phyloP scores from a whole-genome alignment of 1,284 basidiomycete genomes.

The Boletellus sp. region DNA sequence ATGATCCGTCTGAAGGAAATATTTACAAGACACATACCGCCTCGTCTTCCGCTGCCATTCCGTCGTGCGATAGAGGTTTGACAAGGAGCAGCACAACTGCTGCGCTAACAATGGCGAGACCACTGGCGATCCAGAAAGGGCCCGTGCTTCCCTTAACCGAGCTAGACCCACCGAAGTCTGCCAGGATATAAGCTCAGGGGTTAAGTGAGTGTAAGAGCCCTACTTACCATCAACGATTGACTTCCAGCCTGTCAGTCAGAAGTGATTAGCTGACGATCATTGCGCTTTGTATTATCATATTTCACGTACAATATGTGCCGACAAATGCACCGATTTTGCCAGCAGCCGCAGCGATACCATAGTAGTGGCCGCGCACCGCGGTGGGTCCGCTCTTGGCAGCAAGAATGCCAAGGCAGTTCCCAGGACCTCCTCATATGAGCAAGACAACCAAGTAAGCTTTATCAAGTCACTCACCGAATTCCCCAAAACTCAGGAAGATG shows the following conservation, averaged over 20 bases:
- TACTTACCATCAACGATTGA: slow-evolving; percentile 55
- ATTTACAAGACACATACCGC: slow-evolving; percentile 15
- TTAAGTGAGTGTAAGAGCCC: not conserved
- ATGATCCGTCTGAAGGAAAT: not conserved
- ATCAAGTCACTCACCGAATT: slow-evolving; percentile 47
- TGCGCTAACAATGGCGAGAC: slow-evolving; percentile 79
- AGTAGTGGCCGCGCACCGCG: slow-evolving; percentile 83
- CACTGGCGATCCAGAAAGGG: slow-evolving; percentile 79
- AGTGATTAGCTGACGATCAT: slow-evolving; percentile 8
- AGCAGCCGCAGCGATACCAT: slow-evolving; percentile 81
- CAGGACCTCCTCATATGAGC: slow-evolving; percentile 48
- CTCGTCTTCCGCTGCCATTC: slow-evolving; percentile 76
- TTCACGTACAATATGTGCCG: slow-evolving; percentile 66
- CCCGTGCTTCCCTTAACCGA: slow-evolving; percentile 64
- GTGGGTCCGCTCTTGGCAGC: slow-evolving; percentile 83
- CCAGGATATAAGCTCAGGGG: slow-evolving; percentile 18
- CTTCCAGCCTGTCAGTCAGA: slow-evolving; percentile 52
- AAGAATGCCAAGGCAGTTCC: slow-evolving; percentile 77
- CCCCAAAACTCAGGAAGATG: slow-evolving; percentile 85
- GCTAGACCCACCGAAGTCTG: slow-evolving; percentile 58
- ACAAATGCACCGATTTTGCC: slow-evolving; percentile 91
- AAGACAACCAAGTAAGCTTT: not conserved
- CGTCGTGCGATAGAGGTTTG: slow-evolving; percentile 70
- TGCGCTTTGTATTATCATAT: not conserved
- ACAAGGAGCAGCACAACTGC: slow-evolving; percentile 74